phyloP scores from a whole-genome alignment of 345 rosid genomes.

The Durio zibethinus region DNA sequence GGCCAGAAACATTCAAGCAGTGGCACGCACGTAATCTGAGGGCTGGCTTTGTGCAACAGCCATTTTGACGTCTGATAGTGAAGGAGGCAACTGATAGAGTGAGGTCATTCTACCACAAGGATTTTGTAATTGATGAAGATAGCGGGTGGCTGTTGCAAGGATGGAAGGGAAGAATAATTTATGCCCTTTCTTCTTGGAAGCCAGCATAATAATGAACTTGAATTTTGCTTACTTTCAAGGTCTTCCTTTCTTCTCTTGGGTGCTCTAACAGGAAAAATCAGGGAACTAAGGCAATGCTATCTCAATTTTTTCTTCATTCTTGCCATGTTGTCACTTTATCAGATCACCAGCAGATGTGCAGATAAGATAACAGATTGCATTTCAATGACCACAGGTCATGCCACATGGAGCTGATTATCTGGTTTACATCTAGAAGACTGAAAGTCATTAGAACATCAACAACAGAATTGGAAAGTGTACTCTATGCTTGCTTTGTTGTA shows the following conservation, averaged over 20 bases:
- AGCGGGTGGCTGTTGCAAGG: slow-evolving; percentile 80
- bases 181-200: slow-evolving; percentile 83
- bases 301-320: background rate
- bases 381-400: background rate
- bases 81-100: slow-evolving; percentile 42
- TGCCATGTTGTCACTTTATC: background rate
- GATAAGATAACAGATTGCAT: background rate
- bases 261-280: background rate
- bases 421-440: background rate
- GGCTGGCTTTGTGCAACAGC: slow-evolving; percentile 71
- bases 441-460: background rate
- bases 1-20: slow-evolving; percentile 95
- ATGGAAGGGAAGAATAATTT: slow-evolving; percentile 84
- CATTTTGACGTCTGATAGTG: slow-evolving; percentile 47
- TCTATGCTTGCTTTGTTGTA: background rate
- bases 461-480: background rate
- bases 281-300: background rate
- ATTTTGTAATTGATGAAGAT: slow-evolving; percentile 74
- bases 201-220: slow-evolving; percentile 39
- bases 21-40: slow-evolving; percentile 72
- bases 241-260: background rate
- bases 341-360: background rate
- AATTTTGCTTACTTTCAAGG: background rate
- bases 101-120: slow-evolving; percentile 58
- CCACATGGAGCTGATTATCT: background rate